A percentile compares a stretch with the other conserved stretches of the same genome.
phyloP scores from a whole-genome alignment of 2,329 filamentous ascomycete genomes.

The Thielaviopsis populi region DNA sequence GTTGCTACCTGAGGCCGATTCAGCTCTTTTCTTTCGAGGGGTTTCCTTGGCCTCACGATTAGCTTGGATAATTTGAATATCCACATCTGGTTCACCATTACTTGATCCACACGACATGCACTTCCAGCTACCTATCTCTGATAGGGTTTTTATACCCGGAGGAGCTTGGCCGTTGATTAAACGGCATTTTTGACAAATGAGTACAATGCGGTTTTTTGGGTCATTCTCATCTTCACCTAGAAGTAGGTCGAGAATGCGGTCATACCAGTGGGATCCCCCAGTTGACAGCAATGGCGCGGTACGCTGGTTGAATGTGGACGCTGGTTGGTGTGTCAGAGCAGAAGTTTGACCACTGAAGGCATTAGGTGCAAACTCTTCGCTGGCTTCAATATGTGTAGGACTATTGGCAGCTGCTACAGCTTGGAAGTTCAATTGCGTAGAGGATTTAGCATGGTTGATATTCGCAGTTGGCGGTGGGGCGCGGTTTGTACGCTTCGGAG shows the following conservation, averaged over 20 bases:
- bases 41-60: conserved; percentile 30
- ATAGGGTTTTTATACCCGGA: conserved; percentile 60
- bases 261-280: conserved; percentile 65
- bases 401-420: conserved; percentile 19
- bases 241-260: conserved; percentile 79
- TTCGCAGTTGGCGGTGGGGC: conserved; percentile 48
- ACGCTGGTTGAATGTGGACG: conserved; percentile 15
- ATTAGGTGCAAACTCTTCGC: conserved; percentile 53
- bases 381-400: conserved; percentile 33
- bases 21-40: background rate
- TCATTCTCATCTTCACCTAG: conserved; percentile 90
- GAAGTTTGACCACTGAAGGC: conserved; percentile 35
- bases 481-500: conserved; percentile 10
- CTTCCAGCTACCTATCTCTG: conserved; percentile 74
- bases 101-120: conserved; percentile 69
- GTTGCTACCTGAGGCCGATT: background rate
- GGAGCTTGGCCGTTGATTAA: conserved; percentile 93
- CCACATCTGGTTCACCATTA: conserved; percentile 73
- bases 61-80: conserved; percentile 54
- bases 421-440: conserved; percentile 22
- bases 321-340: no score
- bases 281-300: background rate
- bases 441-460: conserved; percentile 31
- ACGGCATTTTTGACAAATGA: conserved; percentile 70
- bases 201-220: conserved; percentile 73